phyloP scores from a whole-genome alignment of 495 filamentous ascomycete genomes.

The Penicillium flavigenum region DNA sequence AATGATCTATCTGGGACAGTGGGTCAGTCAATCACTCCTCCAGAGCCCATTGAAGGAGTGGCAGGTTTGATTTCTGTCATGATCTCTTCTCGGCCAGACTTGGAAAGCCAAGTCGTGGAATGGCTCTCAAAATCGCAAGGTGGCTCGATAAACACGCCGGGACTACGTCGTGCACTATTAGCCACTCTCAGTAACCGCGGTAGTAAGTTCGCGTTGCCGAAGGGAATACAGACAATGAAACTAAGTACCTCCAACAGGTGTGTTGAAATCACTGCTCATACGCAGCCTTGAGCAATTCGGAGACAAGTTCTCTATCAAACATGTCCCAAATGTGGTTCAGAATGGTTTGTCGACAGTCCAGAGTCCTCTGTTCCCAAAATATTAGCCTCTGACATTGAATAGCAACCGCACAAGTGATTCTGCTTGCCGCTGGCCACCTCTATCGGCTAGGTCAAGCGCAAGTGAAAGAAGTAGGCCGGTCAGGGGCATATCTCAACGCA shows the following conservation, averaged over 20 bases:
- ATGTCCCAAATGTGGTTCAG: constrained; percentile 78
- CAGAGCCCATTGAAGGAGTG: constrained; percentile 33
- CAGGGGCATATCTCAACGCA: constrained; percentile 67
- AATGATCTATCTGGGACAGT: constrained; percentile 15
- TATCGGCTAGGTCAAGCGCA: constrained; percentile 59
- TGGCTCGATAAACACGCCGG: constrained; percentile 63
- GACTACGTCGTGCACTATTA: constrained; percentile 64
- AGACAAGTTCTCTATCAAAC: constrained; percentile 82
- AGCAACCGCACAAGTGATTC: constrained; percentile 77
- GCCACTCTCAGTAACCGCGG: constrained; percentile 55
- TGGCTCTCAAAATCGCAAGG: constrained; percentile 60
- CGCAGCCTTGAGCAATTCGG: constrained; percentile 71
- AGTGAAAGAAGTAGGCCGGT: constrained; percentile 63
- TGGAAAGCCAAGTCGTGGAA: constrained; percentile 57
- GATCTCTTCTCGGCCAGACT: constrained; percentile 30
- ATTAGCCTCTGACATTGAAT: not conserved
- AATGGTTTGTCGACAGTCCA: constrained; percentile 58
- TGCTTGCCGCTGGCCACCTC: constrained; percentile 75
- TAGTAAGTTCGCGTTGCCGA: constrained; percentile 34
- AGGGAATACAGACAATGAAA: constrained; percentile 1
- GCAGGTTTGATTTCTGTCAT: constrained; percentile 43
- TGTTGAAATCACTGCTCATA: constrained; percentile 59
- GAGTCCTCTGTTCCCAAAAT: not conserved
- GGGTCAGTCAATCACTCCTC: constrained; percentile 2
- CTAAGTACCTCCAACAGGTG: constrained; percentile 38